Base-by-base conservation (phyloP, 176 grass and related monocot genomes). In the Phoenix dactylifera region DNA sequence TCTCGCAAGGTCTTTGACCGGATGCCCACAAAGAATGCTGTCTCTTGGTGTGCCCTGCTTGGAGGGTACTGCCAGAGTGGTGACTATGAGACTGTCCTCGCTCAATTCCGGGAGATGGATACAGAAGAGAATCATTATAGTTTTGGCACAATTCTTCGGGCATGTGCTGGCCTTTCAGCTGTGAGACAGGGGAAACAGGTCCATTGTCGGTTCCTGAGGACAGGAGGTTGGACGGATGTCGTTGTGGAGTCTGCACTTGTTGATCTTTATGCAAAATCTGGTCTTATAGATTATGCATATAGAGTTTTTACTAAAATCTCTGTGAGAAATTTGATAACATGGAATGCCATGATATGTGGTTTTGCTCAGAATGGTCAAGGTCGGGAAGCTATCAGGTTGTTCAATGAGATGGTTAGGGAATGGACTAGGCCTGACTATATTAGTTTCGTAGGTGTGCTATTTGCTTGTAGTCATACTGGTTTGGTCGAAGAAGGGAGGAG, bases 291-390 rank as follows among this genome's bases (percentile, higher is more conserved):
- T n/a, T 90, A 95, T 22, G 86, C 83, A 0, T 65, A 48, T 64
- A 65, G 51, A 58, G 62, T 87, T 59, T 95, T 95, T 72, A 16
- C 70, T 63, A 80, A 39, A 16, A 87, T 85, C 65, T 53, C 61
- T 4, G 54, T 77, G 6, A 82, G 77, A 65, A 82, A 90, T 49
- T 77, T 55, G 35, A 82, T 90, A 53, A 87, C 91, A 60, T 96
- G 83, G 91, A 96, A 96, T 76, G 70, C 91, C 54, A 90, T 96
- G 91, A 90, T 96, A 52, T 68, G 71, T 72, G 86, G 83, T 58
- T 82, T 82, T 20, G 91, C 86, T 20, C 83, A 95, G 76, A 95
- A 95, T 79, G 91, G 83, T 59, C 63, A 76, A 63, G 86, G 71
- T 20, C 71, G 52, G n/a, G 54, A 52, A 55, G 74, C 80, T 9